phyloP scores from a whole-genome alignment of 805 yeast genomes.

The Starmerella floricola region DNA sequence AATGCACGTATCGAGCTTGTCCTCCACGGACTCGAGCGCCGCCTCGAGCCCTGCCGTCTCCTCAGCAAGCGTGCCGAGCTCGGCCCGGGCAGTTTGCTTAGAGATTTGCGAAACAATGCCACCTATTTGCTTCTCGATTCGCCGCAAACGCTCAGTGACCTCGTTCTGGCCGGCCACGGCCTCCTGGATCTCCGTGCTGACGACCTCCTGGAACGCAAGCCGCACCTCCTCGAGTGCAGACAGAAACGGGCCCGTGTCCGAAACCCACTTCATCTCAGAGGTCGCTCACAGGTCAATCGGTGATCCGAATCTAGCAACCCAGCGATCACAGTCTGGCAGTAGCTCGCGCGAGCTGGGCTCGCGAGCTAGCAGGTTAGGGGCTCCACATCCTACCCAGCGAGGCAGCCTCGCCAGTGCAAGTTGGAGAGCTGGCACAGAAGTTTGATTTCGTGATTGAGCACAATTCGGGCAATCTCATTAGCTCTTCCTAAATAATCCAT shows the following conservation, averaged over 20 bases:
- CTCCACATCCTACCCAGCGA: too few relatives aligned
- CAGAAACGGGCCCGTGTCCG: slow-evolving; percentile 7
- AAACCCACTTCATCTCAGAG: slow-evolving; percentile 6
- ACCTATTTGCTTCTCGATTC: slow-evolving; percentile 10
- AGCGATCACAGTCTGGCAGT: too few relatives aligned
- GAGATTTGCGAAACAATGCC: slow-evolving; percentile 2
- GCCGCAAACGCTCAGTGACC: slow-evolving; percentile 7
- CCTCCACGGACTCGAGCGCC: slow-evolving; percentile 3
- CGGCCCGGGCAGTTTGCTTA: slow-evolving; percentile 2
- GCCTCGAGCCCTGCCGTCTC: slow-evolving; percentile 3
- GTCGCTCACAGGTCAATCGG: too few relatives aligned
- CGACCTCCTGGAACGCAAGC: neutral
- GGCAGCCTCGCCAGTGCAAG: too few relatives aligned
- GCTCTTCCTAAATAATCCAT: too few relatives aligned
- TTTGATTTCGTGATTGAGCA: too few relatives aligned
- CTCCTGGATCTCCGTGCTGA: slow-evolving; percentile 6
- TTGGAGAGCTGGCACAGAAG: too few relatives aligned
- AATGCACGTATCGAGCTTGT: slow-evolving; percentile 4
- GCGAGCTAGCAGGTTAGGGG: too few relatives aligned
- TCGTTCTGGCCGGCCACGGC: slow-evolving; percentile 7
- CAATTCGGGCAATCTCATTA: too few relatives aligned
- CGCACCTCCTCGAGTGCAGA: slow-evolving; percentile 8
- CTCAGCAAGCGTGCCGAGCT: neutral
- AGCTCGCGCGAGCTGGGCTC: too few relatives aligned
- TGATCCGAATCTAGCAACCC: too few relatives aligned